Percentiles rank a stretch among this genome's conserved stretches.
These are phyloP conservation scores for Neonectria sp. DNA, from an alignment of 2,329 filamentous ascomycete genomes.

Conservation along the genomic window DNA sequence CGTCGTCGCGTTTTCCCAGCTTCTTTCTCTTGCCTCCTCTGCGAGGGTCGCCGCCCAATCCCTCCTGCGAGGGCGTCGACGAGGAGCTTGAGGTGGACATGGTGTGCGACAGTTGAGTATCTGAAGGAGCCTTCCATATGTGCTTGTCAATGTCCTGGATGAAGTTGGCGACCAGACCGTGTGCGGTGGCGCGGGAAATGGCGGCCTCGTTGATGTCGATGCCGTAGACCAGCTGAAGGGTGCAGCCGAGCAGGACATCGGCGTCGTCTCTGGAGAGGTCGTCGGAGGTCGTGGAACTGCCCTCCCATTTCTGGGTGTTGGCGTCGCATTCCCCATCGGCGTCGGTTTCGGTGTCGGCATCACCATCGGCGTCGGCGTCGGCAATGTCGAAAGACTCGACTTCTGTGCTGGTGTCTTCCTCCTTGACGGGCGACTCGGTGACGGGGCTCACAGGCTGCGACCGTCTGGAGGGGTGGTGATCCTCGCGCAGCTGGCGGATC, in stretches of 20 bases:
- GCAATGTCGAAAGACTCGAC: slow-evolving; percentile 27
- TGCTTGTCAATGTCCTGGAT: slow-evolving; percentile 52
- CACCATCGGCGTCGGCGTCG: slow-evolving; percentile 1
- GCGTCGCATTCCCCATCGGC: slow-evolving; percentile 28
- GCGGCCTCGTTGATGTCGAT: slow-evolving; percentile 53
- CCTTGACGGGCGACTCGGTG: slow-evolving; percentile 40
- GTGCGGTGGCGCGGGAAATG: slow-evolving; percentile 48
- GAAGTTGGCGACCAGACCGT: slow-evolving; percentile 52
- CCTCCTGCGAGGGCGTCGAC: slow-evolving; percentile 49
- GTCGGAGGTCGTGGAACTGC: slow-evolving; percentile 44
- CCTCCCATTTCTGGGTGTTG: slow-evolving; percentile 36
- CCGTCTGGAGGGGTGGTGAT: slow-evolving; percentile 21
- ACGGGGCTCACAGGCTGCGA: slow-evolving; percentile 35
- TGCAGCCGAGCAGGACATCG: slow-evolving; percentile 54
- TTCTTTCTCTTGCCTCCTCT: slow-evolving; percentile 56
- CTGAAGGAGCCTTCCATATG: slow-evolving; percentile 51
- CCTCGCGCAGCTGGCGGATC: slow-evolving; percentile 38
- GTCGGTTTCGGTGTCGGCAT: slow-evolving; percentile 1
- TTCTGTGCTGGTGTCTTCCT: slow-evolving; percentile 39
- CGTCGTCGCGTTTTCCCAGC: slow-evolving; percentile 48
- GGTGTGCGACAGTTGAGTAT: slow-evolving; percentile 49
- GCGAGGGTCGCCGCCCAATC: slow-evolving; percentile 35
- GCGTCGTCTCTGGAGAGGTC: slow-evolving; percentile 53
- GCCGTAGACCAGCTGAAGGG: slow-evolving; percentile 56
- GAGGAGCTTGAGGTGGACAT: slow-evolving; percentile 52